Conservation (phyloP, 1,284 basidiomycete species). For the Melampsora medusae region DNA sequence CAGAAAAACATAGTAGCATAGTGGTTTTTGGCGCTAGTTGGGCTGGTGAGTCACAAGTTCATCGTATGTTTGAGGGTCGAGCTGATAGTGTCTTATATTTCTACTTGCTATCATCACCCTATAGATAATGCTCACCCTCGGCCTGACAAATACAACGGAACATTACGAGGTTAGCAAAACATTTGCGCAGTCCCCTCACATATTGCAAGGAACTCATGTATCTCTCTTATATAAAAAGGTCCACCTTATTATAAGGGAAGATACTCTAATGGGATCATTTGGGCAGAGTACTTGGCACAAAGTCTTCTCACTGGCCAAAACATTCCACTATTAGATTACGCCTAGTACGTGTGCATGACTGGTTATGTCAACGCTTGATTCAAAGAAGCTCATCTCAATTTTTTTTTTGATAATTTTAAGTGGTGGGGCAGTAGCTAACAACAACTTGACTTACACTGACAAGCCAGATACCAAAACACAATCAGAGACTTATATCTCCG, state of each 20-base stretch:
- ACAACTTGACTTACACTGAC: slow-evolving; percentile 11
- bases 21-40: no score
- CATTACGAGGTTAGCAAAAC: no score
- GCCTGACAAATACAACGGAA: no score
- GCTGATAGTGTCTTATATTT: no score
- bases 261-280: slow-evolving; percentile 44
- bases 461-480: slow-evolving; percentile 39
- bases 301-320: slow-evolving; percentile 1
- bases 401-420: slow-evolving; percentile 11
- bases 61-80: no score
- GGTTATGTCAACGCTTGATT: background rate
- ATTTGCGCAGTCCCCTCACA: no score
- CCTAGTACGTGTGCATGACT: slow-evolving; percentile 16
- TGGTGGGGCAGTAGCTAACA: slow-evolving; percentile 42
- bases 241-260: slow-evolving; percentile 41
- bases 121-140: no score
- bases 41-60: no score
- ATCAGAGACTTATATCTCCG: slow-evolving; percentile 15
- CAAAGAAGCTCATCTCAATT: background rate
- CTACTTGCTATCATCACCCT: no score
- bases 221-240: background rate
- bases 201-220: no score
- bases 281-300: slow-evolving; percentile 35
- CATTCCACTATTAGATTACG: slow-evolving; percentile 32
- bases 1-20: no score